Conservation (phyloP, 148 eudicot species). For the Rhododendron griersonianum region DNA sequence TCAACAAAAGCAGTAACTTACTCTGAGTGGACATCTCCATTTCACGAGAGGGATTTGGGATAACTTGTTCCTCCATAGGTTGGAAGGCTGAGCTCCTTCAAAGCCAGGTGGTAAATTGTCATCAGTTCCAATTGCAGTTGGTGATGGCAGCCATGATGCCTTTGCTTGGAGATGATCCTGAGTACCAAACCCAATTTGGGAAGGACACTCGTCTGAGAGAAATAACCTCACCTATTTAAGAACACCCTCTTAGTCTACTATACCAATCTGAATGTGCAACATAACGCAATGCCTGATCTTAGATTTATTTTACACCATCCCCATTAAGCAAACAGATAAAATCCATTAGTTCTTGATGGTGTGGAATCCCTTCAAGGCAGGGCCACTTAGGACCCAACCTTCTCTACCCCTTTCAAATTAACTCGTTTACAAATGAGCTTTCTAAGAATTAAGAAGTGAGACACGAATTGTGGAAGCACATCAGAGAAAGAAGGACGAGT, state of each 20-base stretch:
- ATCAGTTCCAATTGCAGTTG: conserved; percentile 36
- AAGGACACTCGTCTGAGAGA: conserved; percentile 72
- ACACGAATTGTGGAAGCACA: neutral
- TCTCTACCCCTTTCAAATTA: neutral
- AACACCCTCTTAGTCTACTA: neutral
- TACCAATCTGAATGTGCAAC: neutral
- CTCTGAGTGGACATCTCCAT: conserved; percentile 73
- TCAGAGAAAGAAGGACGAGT: neutral
- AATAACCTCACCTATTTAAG: conserved; percentile 62
- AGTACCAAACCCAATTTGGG: conserved; percentile 52
- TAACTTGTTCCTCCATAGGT: conserved; percentile 42
- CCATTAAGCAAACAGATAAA: neutral
- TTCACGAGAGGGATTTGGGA: conserved; percentile 53
- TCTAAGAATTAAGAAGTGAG: neutral
- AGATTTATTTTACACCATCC: neutral
- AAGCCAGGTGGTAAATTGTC: conserved; percentile 83
- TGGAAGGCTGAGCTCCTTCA: conserved; percentile 58
- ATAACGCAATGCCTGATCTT: neutral
- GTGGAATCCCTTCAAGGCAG: neutral
- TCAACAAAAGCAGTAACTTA: conserved; percentile 26
- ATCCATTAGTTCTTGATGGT: neutral
- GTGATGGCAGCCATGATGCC: conserved; percentile 24
- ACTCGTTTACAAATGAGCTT: neutral
- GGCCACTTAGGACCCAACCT: neutral
- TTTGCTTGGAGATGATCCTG: conserved; percentile 83